These are phyloP conservation scores for Piromyces sp. DNA, from an alignment of 192 early-diverging fungal species.

Conservation along the genomic window DNA sequence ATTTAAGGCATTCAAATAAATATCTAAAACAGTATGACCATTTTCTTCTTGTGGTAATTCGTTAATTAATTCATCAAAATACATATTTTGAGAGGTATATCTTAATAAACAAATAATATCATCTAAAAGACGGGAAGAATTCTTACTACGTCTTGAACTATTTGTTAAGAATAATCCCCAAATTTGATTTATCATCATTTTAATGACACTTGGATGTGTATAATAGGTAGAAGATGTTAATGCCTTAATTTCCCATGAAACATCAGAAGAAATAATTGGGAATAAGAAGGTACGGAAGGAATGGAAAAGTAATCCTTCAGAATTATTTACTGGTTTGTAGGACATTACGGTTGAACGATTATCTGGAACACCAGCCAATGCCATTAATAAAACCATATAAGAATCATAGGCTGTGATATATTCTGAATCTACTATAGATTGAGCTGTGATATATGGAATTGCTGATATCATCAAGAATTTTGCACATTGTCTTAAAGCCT, in stretches of 20 bases:
- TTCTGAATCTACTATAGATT: conserved; percentile 9
- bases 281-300: conserved; percentile 13
- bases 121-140: conserved; percentile 12
- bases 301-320: conserved; percentile 15
- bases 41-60: conserved; percentile 10
- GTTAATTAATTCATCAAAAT: conserved; percentile 19
- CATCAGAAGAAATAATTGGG: conserved; percentile 19
- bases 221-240: conserved; percentile 17
- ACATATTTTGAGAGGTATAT: conserved; percentile 11
- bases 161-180: conserved; percentile 18
- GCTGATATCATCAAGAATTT: conserved; percentile 20
- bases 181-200: conserved; percentile 16
- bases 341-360: conserved; percentile 10
- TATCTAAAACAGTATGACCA: conserved; percentile 16
- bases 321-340: conserved; percentile 9
- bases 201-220: conserved; percentile 16
- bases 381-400: conserved; percentile 18
- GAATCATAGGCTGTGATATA: conserved; percentile 15
- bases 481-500: conserved; percentile 21
- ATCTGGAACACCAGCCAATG: conserved; percentile 20
- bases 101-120: conserved; percentile 17
- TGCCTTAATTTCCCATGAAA: conserved; percentile 24
- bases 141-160: conserved; percentile 4
- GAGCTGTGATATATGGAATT: conserved; percentile 1
- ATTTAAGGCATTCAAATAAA: conserved; percentile 12